Evolutionary conservation across 1,284 basidiomycete genomes (phyloP), one percentile per base, ranked within the genome.

Genomic region (Ceratobasidium sp.): DNA sequence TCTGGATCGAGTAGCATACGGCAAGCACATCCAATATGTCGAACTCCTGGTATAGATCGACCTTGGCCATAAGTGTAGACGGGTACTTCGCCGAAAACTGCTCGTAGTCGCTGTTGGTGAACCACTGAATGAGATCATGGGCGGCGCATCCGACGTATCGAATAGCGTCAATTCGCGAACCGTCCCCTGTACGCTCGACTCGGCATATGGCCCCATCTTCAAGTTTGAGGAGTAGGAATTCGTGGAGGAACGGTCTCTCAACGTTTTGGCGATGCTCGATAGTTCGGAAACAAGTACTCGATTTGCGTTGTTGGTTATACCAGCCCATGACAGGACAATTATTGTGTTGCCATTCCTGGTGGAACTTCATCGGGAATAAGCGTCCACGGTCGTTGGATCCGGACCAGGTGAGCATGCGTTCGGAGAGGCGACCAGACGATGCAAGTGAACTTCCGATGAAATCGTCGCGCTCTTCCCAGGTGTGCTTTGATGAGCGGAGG

Each of bases 81-180:
- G 48, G 19, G n/a, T 7, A 7, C 22, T 19, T 49, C 1, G 16
- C 48, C 14, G 22, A 49, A 19, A 43, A 43, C 41, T 9, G 11
- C 16, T 4, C 46, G 29, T 49, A 51, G 27, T 31, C 24, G 1
- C 16, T 16, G 16, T 0, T 46, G 7, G 46, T 6, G 27, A 65
- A 65, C 63, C 63, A 65, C n/a, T 65, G 63, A 16, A 65, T 51
- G 16, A 65, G 27, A 37, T 65, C 63, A 22, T 65, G 46, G 13
- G 63, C 9, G 8, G 13, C 51, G 46, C 63, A 31, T 22, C 63
- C 63, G 1, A 49, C 24, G 46, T 48, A 65, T 14, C 63, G 63
- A 16, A 65, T 65, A 1, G 63, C 63, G 48, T 65, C 63, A 8
- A 27, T 6, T 8, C 63, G 43, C 29, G 63, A 48, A 11, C 63